phyloP scores from a whole-genome alignment of 2,329 filamentous ascomycete genomes.

The Neonectria punicea region DNA sequence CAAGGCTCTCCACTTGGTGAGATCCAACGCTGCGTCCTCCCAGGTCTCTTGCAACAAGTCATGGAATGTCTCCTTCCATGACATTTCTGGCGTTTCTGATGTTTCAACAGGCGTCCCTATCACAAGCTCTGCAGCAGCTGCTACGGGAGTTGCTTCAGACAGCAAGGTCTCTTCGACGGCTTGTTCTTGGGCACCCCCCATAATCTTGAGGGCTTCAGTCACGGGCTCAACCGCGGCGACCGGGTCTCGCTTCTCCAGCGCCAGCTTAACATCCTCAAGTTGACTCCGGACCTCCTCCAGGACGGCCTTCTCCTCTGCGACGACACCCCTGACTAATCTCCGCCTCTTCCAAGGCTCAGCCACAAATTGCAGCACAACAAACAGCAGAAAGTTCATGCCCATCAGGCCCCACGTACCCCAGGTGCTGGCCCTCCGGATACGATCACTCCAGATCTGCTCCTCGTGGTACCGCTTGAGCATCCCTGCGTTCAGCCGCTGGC shows the following conservation, averaged over 20 bases:
- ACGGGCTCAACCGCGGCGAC: conserved; percentile 28
- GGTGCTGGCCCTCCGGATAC: conserved; percentile 93
- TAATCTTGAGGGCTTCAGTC: conserved; percentile 24
- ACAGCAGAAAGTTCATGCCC: conserved; percentile 92
- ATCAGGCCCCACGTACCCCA: conserved; percentile 99
- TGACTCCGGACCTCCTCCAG: conserved; percentile 60
- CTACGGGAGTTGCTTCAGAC: conserved; percentile 12
- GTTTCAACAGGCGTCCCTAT: conserved; percentile 17
- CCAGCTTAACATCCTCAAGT: conserved; percentile 49
- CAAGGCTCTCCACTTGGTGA: conserved; percentile 59
- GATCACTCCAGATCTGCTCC: conserved; percentile 99
- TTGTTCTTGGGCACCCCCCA: conserved; percentile 12
- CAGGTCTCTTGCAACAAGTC: conserved; percentile 46
- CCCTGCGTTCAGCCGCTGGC: conserved; percentile 78
- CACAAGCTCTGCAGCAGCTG: conserved; percentile 13
- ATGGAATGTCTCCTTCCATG: neutral
- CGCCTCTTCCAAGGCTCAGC: conserved; percentile 92
- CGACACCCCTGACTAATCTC: conserved; percentile 83
- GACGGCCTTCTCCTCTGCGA: conserved; percentile 76
- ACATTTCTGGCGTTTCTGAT: conserved; percentile 12
- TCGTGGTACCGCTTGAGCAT: conserved; percentile 96
- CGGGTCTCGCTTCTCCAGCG: conserved; percentile 41
- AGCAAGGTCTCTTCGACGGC: conserved; percentile 12
- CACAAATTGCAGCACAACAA: conserved; percentile 86
- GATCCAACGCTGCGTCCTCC: conserved; percentile 56